phyloP scores from a whole-genome alignment of 164 flowering plant genomes.

The Magnolia sinica region DNA sequence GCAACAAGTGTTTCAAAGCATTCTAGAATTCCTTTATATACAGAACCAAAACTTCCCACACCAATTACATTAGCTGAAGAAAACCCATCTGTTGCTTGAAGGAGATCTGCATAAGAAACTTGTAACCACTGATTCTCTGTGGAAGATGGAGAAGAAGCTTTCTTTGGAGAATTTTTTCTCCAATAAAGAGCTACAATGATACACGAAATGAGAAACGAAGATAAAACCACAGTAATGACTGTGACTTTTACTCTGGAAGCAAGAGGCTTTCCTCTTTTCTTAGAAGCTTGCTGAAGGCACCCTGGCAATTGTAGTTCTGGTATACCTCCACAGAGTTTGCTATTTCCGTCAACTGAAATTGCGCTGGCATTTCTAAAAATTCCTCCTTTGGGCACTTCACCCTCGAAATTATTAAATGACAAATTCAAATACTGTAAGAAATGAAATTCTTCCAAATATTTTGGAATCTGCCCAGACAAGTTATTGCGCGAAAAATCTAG shows the following conservation, averaged over 20 bases:
- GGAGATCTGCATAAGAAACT: constrained; percentile 17
- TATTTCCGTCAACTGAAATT: constrained; percentile 11
- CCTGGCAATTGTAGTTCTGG: constrained; percentile 6
- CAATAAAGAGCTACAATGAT: neutral
- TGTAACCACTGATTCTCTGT: neutral
- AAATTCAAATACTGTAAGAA: constrained; percentile 3
- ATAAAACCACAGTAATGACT: neutral
- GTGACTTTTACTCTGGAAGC: neutral
- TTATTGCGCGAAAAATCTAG: constrained; percentile 20
- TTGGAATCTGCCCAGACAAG: constrained; percentile 20
- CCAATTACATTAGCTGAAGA: constrained; percentile 16
- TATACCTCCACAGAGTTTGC: constrained; percentile 17
- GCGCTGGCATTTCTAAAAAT: constrained; percentile 10
- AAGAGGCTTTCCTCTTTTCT: neutral
- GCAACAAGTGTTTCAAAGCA: constrained; percentile 1
- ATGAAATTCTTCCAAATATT: neutral
- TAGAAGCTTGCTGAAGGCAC: neutral
- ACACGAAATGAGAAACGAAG: neutral
- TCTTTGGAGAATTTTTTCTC: neutral
- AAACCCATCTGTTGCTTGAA: constrained; percentile 18
- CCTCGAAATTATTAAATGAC: constrained; percentile 16
- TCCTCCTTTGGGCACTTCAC: constrained; percentile 11
- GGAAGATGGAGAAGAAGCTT: neutral
- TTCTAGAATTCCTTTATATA: constrained; percentile 15
- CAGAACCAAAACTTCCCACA: constrained; percentile 14